Conservation (phyloP, 2,329 filamentous ascomycete species). For the Penicillium fuscoglaucum region DNA sequence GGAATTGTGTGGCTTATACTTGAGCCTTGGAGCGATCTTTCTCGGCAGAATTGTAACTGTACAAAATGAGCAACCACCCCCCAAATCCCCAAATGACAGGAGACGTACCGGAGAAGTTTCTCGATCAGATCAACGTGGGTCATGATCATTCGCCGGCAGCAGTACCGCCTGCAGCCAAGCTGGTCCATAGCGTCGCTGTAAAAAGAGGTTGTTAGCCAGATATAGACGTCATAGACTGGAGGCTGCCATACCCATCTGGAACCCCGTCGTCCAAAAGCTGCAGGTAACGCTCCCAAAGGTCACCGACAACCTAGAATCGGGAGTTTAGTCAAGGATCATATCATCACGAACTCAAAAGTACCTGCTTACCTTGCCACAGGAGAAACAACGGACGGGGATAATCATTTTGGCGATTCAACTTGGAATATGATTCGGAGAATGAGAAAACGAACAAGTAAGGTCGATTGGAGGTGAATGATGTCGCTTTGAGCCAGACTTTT, state of each 20-base stretch:
- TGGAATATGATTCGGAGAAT: background rate
- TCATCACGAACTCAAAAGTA: constrained; percentile 16
- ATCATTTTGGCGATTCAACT: constrained; percentile 66
- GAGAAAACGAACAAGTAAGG: constrained; percentile 7
- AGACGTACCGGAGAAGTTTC: constrained; percentile 84
- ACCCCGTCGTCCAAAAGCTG: constrained; percentile 78
- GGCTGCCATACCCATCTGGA: constrained; percentile 64
- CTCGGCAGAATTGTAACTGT: constrained; percentile 36
- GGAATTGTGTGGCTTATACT: constrained; percentile 16
- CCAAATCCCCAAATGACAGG: background rate
- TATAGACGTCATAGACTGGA: background rate
- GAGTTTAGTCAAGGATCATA: constrained; percentile 14
- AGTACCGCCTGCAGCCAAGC: constrained; percentile 91
- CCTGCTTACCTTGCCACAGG: constrained; percentile 86
- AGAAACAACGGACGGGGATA: constrained; percentile 97
- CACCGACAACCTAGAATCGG: constrained; percentile 75
- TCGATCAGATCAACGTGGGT: constrained; percentile 98
- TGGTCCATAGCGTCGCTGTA: constrained; percentile 91
- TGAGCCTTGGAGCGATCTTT: constrained; percentile 32
- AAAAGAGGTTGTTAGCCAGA: constrained; percentile 15
- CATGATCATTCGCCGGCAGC: constrained; percentile 99
- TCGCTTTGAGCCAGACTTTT: constrained; percentile 13
- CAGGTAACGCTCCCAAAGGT: constrained; percentile 96
- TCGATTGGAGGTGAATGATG: constrained; percentile 9
- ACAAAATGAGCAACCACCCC: background rate